phyloP scores from a whole-genome alignment of 257 asterid species.

The Scutellaria baicalensis region DNA sequence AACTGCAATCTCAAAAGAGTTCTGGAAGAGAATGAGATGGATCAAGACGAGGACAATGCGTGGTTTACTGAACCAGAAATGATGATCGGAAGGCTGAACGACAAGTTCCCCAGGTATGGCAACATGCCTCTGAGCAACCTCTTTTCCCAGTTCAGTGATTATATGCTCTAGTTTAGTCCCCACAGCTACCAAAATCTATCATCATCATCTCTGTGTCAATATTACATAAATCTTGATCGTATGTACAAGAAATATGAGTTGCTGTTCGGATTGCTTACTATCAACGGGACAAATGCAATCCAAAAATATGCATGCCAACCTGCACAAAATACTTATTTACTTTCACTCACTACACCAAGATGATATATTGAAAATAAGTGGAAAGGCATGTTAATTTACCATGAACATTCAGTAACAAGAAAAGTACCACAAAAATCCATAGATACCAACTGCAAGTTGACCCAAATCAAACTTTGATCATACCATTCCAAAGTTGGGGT shows the following conservation, averaged over 20 bases:
- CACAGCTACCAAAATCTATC: conserved; percentile 53
- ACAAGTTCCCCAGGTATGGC: conserved; percentile 48
- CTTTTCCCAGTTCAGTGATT: conserved; percentile 39
- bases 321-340: conserved; percentile 10
- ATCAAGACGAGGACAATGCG: conserved; percentile 42
- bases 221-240: no score
- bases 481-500: background rate
- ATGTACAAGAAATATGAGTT: background rate
- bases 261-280: conserved; percentile 25
- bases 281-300: conserved; percentile 53
- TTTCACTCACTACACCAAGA: no score
- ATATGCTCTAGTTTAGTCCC: conserved; percentile 77
- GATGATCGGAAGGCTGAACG: conserved; percentile 51
- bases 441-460: conserved; percentile 57
- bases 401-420: conserved; percentile 50
- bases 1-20: conserved; percentile 55
- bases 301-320: conserved; percentile 75
- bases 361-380: no score
- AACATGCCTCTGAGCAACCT: conserved; percentile 46
- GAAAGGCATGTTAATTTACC: conserved; percentile 27
- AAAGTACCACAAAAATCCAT: conserved; percentile 58
- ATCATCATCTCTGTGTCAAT: no score
- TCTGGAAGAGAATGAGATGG: conserved; percentile 55
- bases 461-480: background rate
- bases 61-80: conserved; percentile 55